A percentile compares a stretch with the other conserved stretches of the same genome.
phyloP scores from a whole-genome alignment of 306 rosid species.

The Ziziphus jujuba region DNA sequence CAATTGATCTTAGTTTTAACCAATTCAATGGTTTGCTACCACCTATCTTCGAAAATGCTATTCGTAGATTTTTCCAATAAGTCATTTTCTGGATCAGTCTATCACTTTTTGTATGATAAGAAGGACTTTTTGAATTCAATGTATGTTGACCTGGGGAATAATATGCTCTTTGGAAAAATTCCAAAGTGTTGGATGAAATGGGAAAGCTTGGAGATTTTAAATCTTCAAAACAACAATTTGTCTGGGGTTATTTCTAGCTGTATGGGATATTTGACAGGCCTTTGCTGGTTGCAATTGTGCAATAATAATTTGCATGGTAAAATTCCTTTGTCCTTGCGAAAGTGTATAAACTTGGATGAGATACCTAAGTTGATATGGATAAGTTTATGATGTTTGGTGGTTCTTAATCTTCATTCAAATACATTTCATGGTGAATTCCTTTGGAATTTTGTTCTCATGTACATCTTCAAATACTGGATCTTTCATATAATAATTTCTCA shows the following conservation, averaged over 20 bases:
- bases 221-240: conserved; percentile 36
- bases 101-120: conserved; percentile 1
- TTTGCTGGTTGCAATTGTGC: neutral
- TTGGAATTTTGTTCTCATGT: neutral
- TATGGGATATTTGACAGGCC: conserved; percentile 12
- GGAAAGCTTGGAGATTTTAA: neutral
- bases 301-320: conserved; percentile 25
- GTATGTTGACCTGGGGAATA: neutral
- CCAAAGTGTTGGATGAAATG: conserved; percentile 28
- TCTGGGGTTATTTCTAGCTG: conserved; percentile 42
- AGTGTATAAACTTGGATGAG: neutral
- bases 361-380: conserved; percentile 3
- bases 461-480: conserved; percentile 17
- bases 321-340: neutral
- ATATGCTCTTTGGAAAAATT: conserved; percentile 23
- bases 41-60: too few relatives aligned
- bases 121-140: neutral
- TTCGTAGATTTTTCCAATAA: too few relatives aligned
- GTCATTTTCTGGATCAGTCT: conserved; percentile 15
- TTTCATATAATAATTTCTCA: conserved; percentile 12
- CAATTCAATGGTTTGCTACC: too few relatives aligned
- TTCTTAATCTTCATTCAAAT: conserved; percentile 24
- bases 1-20: too few relatives aligned
- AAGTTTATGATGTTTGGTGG: neutral
- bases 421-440: conserved; percentile 20